Evolutionary conservation across 1,139 yeast genomes (phyloP), one percentile per base, ranked within the genome.

Genomic region (Candida sp.): DNA sequence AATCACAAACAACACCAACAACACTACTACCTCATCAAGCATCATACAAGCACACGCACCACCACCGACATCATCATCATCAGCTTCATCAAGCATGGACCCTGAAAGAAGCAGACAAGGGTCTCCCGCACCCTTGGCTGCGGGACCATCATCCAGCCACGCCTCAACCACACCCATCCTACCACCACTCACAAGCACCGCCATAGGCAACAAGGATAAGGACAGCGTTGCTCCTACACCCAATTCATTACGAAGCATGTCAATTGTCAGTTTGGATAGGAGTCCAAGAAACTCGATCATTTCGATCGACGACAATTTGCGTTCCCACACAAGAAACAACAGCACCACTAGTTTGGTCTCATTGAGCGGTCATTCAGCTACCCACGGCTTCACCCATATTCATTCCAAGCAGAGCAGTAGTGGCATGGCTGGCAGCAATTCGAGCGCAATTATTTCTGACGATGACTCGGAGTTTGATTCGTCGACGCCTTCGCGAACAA

Each of bases 221-320:
- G 42, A 48, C 11, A 50, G 49, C 12, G 44, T 52, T 11, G 50
- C 50, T 9, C 53, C 58, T 32, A 54, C 59, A 2, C 59, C 60
- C 11, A 55, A 42, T n/a, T 62, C 51, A 51, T 60, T 49, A 17
- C 56, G 80, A 41, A 70, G 76, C 56, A 64, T 74, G 66, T 72
- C 78, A 7, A 70, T 75, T 12, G 73, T 70, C 12, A 70, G 77
- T 55, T 58, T 75, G 39, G 80, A 71, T 46, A 31, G 51, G 42
- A 68, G 74, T 55, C 80, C 80, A 2, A 62, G 80, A 44, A 76
- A 76, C 55, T 74, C 78, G 43, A 75, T 77, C 11, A 75, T 74
- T 4, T 72, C 78, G 8, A 62, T 71, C 1, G 81, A 76, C 50
- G 80, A 76, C 47, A 59, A 60, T 48, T 55, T 61, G 47, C 54